Conservation (phyloP, 2,329 filamentous ascomycete genomes). For the Parascedosporium putredinis region DNA sequence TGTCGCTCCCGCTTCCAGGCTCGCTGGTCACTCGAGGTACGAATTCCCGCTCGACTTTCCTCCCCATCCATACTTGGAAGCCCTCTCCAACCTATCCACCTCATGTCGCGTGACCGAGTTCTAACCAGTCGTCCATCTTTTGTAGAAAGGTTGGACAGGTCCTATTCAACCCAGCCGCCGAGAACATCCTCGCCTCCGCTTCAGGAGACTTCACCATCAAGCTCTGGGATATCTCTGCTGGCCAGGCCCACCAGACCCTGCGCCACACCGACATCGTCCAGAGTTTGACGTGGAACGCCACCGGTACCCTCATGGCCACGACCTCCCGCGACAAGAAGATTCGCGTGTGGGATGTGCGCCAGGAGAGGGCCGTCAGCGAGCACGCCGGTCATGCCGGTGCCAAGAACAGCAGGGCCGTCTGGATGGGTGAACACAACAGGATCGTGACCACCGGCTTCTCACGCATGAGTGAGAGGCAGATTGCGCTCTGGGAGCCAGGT, state of each 20-base stretch:
- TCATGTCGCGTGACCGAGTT: neutral
- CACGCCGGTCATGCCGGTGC: conserved; percentile 78
- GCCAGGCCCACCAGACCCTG: conserved; percentile 62
- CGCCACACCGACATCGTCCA: conserved; percentile 90
- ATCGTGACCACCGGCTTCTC: conserved; percentile 96
- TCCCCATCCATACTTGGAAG: neutral
- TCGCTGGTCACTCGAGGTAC: conserved; percentile 79
- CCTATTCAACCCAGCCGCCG: conserved; percentile 91
- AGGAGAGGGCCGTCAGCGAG: conserved; percentile 80
- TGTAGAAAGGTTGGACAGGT: conserved; percentile 93
- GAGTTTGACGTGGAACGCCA: conserved; percentile 89
- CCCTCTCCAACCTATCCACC: no score
- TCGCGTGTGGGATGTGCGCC: conserved; percentile 91
- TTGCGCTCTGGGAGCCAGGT: conserved; percentile 91
- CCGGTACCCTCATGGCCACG: conserved; percentile 75
- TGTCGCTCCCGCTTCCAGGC: conserved; percentile 68
- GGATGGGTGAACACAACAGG: conserved; percentile 94
- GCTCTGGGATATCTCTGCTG: conserved; percentile 84
- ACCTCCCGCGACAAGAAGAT: conserved; percentile 98
- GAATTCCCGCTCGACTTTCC: conserved; percentile 14
- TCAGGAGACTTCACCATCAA: conserved; percentile 94
- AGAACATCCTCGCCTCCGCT: conserved; percentile 88
- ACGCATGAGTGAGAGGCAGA: conserved; percentile 93
- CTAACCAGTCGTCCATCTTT: conserved; percentile 5
- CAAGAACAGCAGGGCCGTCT: conserved; percentile 94